Evolutionary conservation across 257 asterid species (phyloP).

Genomic region (Primulina huaijiensis): DNA sequence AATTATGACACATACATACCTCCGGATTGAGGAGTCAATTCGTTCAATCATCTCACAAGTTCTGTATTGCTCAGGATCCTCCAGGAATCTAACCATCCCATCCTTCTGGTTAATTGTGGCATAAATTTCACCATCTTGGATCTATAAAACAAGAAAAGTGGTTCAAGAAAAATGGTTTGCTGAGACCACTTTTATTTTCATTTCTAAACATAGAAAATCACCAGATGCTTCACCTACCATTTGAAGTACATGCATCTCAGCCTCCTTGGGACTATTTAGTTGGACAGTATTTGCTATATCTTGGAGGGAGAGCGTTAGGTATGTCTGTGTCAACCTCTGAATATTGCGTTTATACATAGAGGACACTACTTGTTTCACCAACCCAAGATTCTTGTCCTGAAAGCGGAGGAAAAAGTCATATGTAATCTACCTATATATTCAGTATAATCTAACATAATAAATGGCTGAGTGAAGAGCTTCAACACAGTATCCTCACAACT

Average conservation of each 20-base stretch:
- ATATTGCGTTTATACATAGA: slow-evolving; percentile 95
- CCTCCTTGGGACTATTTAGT: slow-evolving; percentile 76
- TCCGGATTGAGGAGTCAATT: slow-evolving; percentile 83
- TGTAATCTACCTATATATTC: neutral
- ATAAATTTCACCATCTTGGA: slow-evolving; percentile 90
- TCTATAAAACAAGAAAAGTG: slow-evolving; percentile 36
- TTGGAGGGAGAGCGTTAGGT: slow-evolving; percentile 91
- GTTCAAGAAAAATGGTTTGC: slow-evolving; percentile 3
- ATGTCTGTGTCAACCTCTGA: slow-evolving; percentile 96
- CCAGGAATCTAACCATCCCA: slow-evolving; percentile 99
- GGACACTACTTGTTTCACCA: slow-evolving; percentile 89
- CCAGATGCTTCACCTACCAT: slow-evolving; percentile 54
- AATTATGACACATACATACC: slow-evolving; percentile 40
- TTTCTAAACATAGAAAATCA: slow-evolving; percentile 12
- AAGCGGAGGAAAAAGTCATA: slow-evolving; percentile 13
- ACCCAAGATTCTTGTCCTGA: slow-evolving; percentile 93
- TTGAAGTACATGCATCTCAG: slow-evolving; percentile 97
- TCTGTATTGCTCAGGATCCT: slow-evolving; percentile 97
- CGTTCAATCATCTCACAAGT: slow-evolving; percentile 89
- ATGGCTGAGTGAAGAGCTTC: slow-evolving; percentile 12
- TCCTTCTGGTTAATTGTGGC: slow-evolving; percentile 98
- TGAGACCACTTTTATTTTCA: slow-evolving; percentile 2
- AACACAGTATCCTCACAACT: slow-evolving; percentile 32
- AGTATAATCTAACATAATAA: neutral
- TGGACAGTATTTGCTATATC: slow-evolving; percentile 86